phyloP scores from a whole-genome alignment of 148 eudicot genomes.

The Amaranthus hypochondriacus region DNA sequence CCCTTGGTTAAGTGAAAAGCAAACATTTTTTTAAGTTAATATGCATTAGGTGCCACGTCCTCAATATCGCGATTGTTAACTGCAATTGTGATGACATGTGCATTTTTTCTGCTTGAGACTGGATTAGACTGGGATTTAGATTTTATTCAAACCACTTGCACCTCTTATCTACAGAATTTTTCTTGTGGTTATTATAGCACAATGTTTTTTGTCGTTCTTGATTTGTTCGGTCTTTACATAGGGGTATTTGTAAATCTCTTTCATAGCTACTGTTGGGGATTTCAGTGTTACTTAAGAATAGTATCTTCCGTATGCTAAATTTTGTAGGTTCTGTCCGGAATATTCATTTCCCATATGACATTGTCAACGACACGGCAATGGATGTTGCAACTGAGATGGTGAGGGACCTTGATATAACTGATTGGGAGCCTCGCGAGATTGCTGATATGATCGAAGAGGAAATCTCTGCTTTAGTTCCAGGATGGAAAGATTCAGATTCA shows the following conservation, averaged over 20 bases:
- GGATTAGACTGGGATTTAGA: too few relatives aligned
- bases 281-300: neutral
- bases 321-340: conserved; percentile 46
- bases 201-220: neutral
- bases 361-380: conserved; percentile 47
- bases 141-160: too few relatives aligned
- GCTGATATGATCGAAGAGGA: conserved; percentile 66
- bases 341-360: conserved; percentile 63
- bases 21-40: neutral
- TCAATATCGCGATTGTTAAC: too few relatives aligned
- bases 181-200: too few relatives aligned
- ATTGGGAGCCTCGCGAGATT: conserved; percentile 66
- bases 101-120: too few relatives aligned
- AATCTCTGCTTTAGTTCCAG: conserved; percentile 51
- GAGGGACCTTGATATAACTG: conserved; percentile 62
- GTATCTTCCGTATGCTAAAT: neutral
- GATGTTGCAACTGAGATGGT: conserved; percentile 86
- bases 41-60: too few relatives aligned
- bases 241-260: neutral
- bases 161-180: too few relatives aligned
- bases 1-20: neutral
- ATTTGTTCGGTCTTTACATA: neutral
- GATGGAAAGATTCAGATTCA: conserved; percentile 34
- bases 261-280: neutral
- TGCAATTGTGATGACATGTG: too few relatives aligned